Conservation (phyloP, 2,329 filamentous ascomycete genomes). For the Ophiostoma perfectum region DNA sequence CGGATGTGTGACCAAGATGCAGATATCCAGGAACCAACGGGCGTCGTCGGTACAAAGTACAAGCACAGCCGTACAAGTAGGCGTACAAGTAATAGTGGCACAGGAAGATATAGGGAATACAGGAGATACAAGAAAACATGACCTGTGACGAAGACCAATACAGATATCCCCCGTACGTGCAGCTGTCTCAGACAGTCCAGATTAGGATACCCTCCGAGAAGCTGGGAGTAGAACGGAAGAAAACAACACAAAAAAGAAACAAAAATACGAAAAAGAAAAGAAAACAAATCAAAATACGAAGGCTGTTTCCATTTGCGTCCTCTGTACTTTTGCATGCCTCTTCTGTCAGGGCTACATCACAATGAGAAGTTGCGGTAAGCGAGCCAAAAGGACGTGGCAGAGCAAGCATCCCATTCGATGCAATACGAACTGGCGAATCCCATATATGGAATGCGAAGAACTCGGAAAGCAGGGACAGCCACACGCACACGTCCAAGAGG, state of each 20-base stretch:
- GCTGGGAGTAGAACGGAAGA: background rate
- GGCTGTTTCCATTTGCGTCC: too few relatives aligned
- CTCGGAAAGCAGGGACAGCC: too few relatives aligned
- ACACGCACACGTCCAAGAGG: too few relatives aligned
- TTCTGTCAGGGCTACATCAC: too few relatives aligned
- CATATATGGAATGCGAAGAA: too few relatives aligned
- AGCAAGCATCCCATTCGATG: background rate
- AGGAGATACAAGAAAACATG: too few relatives aligned
- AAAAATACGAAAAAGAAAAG: background rate
- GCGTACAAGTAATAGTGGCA: too few relatives aligned
- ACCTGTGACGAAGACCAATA: background rate
- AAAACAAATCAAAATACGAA: background rate
- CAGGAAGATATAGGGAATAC: too few relatives aligned
- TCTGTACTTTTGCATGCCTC: too few relatives aligned
- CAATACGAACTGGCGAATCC: background rate
- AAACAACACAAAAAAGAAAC: background rate
- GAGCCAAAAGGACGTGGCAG: too few relatives aligned
- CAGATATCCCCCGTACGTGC: constrained; percentile 2
- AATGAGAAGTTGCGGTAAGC: too few relatives aligned
- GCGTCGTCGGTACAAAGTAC: background rate
- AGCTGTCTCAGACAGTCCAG: background rate
- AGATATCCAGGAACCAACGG: constrained; percentile 4
- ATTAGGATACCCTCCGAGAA: background rate
- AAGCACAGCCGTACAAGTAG: background rate
- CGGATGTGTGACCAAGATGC: constrained; percentile 8